Evolutionary conservation across 2,329 filamentous ascomycete genomes (phyloP), one percentile per base, ranked within the genome.

Genomic region (Arachnomyces sp.): DNA sequence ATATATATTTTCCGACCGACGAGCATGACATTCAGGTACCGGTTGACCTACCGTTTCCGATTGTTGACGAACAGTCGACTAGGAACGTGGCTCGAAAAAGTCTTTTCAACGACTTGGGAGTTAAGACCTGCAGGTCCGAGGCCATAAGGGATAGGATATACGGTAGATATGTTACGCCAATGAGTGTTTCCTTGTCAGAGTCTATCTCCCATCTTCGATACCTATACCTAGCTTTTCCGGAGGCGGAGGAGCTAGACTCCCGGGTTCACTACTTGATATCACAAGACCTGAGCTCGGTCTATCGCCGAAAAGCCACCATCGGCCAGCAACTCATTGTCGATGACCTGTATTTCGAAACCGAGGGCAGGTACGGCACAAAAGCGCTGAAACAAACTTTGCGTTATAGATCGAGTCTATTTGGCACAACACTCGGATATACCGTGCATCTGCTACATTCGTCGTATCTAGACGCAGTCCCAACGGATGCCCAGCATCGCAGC

Each of bases 341-440:
- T n/a, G 34, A 36, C 17, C 9, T 36, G 17, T 36, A 36, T 18
- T 36, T 36, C n/a, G 34, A 36, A n/a, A 36, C 34, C 17, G 6
- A 5, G 11, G 34, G 34, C 20, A 14, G 17, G 17, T 36, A 36
- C 20, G 34, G 34, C 5, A 36, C 34, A 7, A 13, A 36, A 14
- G 2, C 7, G 17, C 34, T 36, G 8, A 14, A 9, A 2, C 34
- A 15, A 17, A 17, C 13, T 9, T 17, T 36, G 34, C n/a, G 13
- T 6, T 18, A 36, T 9, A 7, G 20, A 36, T 6, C 2, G 13
- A 7, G 13, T 25, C 20, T 25, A 36, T n/a, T n/a, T n/a, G n/a
- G n/a, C n/a, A n/a, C 13, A 15, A 13, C 11, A 18, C 8, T 17
- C n/a, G 13, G n/a, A n/a, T 11, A 15, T 36, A 3, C 20, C 5